These are phyloP conservation scores for Cydonia oblonga DNA, from an alignment of 331 rosid species.

Conservation along the genomic window DNA sequence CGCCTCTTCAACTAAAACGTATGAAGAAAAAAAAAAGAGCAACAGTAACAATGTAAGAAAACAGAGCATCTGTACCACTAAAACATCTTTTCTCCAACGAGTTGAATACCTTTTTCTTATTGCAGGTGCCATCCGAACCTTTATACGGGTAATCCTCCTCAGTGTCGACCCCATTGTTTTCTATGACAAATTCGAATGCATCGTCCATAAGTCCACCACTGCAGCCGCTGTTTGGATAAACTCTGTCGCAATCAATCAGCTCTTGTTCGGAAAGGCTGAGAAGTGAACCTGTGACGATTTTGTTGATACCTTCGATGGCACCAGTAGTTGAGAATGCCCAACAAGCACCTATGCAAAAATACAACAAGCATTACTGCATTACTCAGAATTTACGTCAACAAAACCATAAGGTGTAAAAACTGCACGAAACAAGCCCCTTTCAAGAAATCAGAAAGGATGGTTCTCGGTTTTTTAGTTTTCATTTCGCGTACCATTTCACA, in stretches of 20 bases:
- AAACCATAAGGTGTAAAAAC: background rate
- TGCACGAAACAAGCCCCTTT: background rate
- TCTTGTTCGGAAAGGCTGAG: slow-evolving; percentile 85
- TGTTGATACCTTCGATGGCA: slow-evolving; percentile 87
- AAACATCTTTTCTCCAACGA: background rate
- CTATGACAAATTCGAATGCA: slow-evolving; percentile 63
- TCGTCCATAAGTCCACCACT: slow-evolving; percentile 81
- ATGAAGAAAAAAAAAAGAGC: background rate
- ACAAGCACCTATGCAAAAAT: slow-evolving; percentile 60
- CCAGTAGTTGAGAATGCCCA: slow-evolving; percentile 94
- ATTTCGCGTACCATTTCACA: too few species aligned
- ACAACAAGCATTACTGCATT: background rate
- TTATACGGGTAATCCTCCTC: slow-evolving; percentile 69
- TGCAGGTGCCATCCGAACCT: slow-evolving; percentile 36
- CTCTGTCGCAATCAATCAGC: slow-evolving; percentile 67
- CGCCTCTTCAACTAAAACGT: slow-evolving; percentile 48
- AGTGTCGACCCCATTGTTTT: slow-evolving; percentile 70
- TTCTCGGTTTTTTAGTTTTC: background rate
- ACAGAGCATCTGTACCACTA: background rate
- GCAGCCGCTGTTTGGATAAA: slow-evolving; percentile 53
- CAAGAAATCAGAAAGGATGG: background rate
- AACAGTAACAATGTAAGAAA: background rate
- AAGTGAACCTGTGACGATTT: slow-evolving; percentile 80
- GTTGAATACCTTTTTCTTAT: slow-evolving; percentile 45
- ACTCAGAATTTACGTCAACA: background rate